phyloP scores from a whole-genome alignment of 1,139 yeast species.

The Hansenula sp. region DNA sequence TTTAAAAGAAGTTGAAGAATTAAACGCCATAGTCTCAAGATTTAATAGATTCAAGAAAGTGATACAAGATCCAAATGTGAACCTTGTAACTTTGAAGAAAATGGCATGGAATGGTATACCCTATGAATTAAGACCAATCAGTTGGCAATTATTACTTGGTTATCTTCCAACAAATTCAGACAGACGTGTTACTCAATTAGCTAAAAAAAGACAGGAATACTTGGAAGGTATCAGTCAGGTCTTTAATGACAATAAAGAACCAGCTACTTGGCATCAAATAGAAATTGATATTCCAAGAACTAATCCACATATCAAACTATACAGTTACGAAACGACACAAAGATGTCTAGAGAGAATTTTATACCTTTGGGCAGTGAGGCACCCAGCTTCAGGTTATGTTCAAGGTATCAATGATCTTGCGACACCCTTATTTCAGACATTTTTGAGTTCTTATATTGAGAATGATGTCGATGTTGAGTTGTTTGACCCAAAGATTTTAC shows the following conservation, averaged over 20 bases:
- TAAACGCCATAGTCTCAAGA: slow-evolving; percentile 56
- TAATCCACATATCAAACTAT: slow-evolving; percentile 76
- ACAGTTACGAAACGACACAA: slow-evolving; percentile 68
- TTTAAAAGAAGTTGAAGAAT: slow-evolving; percentile 43
- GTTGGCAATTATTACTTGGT: slow-evolving; percentile 89
- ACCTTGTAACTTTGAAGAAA: slow-evolving; percentile 62
- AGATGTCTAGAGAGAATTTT: slow-evolving; percentile 73
- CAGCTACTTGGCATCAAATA: slow-evolving; percentile 91
- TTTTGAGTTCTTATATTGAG: slow-evolving; percentile 61
- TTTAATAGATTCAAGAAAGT: slow-evolving; percentile 65
- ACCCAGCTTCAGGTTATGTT: slow-evolving; percentile 98
- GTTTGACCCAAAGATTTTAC: slow-evolving; percentile 61
- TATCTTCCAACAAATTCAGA: slow-evolving; percentile 83
- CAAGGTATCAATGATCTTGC: slow-evolving; percentile 96
- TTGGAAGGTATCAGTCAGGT: slow-evolving; percentile 60
- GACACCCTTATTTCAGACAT: slow-evolving; percentile 91
- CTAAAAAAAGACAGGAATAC: slow-evolving; percentile 83
- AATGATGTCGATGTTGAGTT: slow-evolving; percentile 39
- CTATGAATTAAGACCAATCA: slow-evolving; percentile 67
- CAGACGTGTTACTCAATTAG: slow-evolving; percentile 65
- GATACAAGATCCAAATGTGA: slow-evolving; percentile 57
- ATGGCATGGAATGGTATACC: slow-evolving; percentile 97
- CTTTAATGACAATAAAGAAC: slow-evolving; percentile 60
- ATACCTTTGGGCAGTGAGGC: slow-evolving; percentile 94
- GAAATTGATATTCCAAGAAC: slow-evolving; percentile 95